These are phyloP conservation scores for Hagleromyces aurorensis DNA, from an alignment of 805 yeast genomes.

Conservation along the genomic window DNA sequence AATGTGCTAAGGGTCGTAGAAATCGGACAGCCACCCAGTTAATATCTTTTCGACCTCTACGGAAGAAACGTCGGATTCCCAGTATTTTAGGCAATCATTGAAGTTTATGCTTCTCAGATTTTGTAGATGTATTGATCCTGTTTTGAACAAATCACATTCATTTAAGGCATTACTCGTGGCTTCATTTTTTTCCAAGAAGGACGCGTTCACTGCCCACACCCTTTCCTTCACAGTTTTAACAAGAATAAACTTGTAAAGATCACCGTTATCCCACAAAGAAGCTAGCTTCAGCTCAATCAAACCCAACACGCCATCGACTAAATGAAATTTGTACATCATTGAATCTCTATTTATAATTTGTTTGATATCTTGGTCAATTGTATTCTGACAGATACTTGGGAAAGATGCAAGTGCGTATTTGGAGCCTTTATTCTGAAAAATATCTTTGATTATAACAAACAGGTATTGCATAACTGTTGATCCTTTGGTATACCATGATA, in stretches of 20 bases:
- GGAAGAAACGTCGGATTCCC: constrained; percentile 10
- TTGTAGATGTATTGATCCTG: constrained; percentile 10
- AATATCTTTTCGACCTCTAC: constrained; percentile 17
- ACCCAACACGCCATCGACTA: constrained; percentile 22
- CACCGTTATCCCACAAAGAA: constrained; percentile 23
- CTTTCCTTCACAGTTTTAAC: constrained; percentile 20
- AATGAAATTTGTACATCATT: constrained; percentile 11
- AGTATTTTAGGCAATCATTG: constrained; percentile 16
- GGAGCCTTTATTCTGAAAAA: constrained; percentile 16
- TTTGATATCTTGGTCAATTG: constrained; percentile 13
- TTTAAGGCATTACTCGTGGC: constrained; percentile 2
- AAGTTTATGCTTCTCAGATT: constrained; percentile 10
- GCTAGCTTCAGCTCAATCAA: constrained; percentile 19
- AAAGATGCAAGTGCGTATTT: constrained; percentile 6
- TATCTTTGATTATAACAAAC: constrained; percentile 21
- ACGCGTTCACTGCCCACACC: constrained; percentile 16
- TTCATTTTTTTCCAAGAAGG: constrained; percentile 2
- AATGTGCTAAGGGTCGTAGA: constrained; percentile 3
- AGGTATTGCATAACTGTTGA: constrained; percentile 29
- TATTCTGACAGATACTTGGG: constrained; percentile 5
- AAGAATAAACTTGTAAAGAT: constrained; percentile 20
- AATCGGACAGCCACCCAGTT: constrained; percentile 20
- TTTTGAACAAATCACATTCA: constrained; percentile 12
- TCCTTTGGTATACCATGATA: constrained; percentile 25
- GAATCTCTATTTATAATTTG: constrained; percentile 14